Conservation (phyloP, 257 asterid species). For the Apocynum venetum region DNA sequence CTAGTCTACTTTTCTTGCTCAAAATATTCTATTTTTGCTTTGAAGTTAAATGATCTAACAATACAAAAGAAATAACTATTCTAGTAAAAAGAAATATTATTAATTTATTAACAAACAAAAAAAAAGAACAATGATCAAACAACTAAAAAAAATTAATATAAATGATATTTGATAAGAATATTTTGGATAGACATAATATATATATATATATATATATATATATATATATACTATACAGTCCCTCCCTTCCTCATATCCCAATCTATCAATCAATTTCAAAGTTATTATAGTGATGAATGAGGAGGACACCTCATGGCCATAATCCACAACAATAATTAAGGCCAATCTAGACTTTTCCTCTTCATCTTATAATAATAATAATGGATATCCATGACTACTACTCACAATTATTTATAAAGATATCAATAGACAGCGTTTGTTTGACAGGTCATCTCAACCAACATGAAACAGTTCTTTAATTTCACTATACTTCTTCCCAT, state of each 20-base stretch:
- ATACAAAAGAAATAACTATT: no score
- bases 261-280: not conserved
- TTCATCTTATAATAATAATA: not conserved
- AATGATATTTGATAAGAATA: no score
- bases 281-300: not conserved
- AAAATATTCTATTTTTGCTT: no score
- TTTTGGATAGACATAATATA: no score
- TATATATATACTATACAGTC: no score
- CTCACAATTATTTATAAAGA: not conserved
- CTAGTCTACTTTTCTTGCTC: not conserved
- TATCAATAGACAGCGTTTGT: not conserved
- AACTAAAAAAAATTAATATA: no score
- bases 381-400: not conserved
- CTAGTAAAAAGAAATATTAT: no score
- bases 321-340: slow-evolving; percentile 13
- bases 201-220: no score
- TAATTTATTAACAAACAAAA: no score
- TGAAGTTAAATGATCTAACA: no score
- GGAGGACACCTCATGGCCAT: not conserved
- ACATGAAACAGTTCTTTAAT: slow-evolving; percentile 23
- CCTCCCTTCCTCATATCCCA: not conserved
- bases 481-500: slow-evolving; percentile 9
- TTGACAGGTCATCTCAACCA: slow-evolving; percentile 19
- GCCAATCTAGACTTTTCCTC: slow-evolving; percentile 11
- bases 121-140: no score